Base-by-base conservation (phyloP, 129 eudicot species). In the Artemisia tridentata region DNA sequence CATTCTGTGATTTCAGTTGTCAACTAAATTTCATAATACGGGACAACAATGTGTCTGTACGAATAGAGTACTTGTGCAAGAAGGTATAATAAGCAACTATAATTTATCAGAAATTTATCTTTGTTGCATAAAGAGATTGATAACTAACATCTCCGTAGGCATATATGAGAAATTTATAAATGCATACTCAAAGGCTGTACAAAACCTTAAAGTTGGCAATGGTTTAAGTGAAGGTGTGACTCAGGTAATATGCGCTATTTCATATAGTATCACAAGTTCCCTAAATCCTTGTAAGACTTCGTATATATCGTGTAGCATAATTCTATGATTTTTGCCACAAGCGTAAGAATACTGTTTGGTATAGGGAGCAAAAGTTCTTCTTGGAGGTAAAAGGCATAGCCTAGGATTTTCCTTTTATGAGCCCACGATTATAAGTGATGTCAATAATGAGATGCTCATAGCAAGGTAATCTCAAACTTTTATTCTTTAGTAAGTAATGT, bases 11-110 rank as follows among this genome's bases (percentile, higher is more conserved):
- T n/a, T n/a, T n/a, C n/a, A n/a, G n/a, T n/a, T n/a, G n/a, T n/a
- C n/a, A n/a, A n/a, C 96, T 17, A 89, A 93, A 81, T 93, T 93
- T 66, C 85, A 95, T 63, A 93, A 93, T 76, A 93, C 81, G 72
- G 98, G 98, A 69, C 98, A 93, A 78, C 87, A 96, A 69, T 93
- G 96, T 69, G 95, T 93, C 15, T 93, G 96, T 38, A 90, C 97
- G 79, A 93, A 93, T 65, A 87, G 96, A 85, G 64, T 93, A 61
- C 82, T 93, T 57, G 98, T 93, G 78, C 97, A 93, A 85, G n/a
- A n/a, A n/a, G n/a, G n/a, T n/a, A n/a, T n/a, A n/a, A n/a, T n/a
- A n/a, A n/a, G n/a, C n/a, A n/a, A n/a, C n/a, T n/a, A n/a, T n/a
- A n/a, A n/a, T n/a, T n/a, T n/a, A n/a, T n/a, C n/a, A n/a, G n/a